Base-by-base conservation (phyloP, 139 green algal species). In the Pleodorina starrii region DNA sequence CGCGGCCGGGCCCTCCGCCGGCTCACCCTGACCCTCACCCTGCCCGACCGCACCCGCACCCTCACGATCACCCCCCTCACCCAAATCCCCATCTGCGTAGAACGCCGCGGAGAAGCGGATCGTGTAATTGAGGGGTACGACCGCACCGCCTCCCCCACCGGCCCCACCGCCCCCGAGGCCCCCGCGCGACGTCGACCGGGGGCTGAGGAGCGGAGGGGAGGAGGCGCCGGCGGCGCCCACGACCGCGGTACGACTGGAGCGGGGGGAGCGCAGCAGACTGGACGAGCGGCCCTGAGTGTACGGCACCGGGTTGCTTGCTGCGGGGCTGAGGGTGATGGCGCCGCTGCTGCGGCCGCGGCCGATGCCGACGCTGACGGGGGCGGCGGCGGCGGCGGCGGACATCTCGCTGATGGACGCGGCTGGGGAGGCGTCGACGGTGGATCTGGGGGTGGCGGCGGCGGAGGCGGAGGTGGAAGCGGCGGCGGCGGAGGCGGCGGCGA, bases 71-170 rank as follows among this genome's bases (percentile, higher is more conserved):
- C 21, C 35, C 63, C 16, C 25, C 2, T 38, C 63, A 38, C 32
- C 63, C 21, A n/a, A n/a, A n/a, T 32, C 59, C 59, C 16, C 59
- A 10, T 35, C 63, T 44, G 46, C 23, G 43, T 85, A 85, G 25
- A 74, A 85, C 7, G 54, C 78, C 0, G 78, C 9, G 12, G 51
- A 74, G 57, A 85, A 85, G 5, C 38, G 78, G 4, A 87, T 87
- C 11, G 43, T 87, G 27, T 66, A 63, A 42, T 78, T 77, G 16
- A 87, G 12, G 0, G 59, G 60, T 27, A n/a, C n/a, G n/a, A 87
- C 35, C 32, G 77, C 81, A 27, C 54, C 54, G 54, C 54, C 29
- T 23, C 63, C 1, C 5, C 12, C 63, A 42, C 63, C 29, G 54
- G 54, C 54, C 9, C 54, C 54, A 25, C 21, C 25, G 2, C 54